phyloP scores from a whole-genome alignment of 352 stramenopile species.

The Pythium biforme region DNA sequence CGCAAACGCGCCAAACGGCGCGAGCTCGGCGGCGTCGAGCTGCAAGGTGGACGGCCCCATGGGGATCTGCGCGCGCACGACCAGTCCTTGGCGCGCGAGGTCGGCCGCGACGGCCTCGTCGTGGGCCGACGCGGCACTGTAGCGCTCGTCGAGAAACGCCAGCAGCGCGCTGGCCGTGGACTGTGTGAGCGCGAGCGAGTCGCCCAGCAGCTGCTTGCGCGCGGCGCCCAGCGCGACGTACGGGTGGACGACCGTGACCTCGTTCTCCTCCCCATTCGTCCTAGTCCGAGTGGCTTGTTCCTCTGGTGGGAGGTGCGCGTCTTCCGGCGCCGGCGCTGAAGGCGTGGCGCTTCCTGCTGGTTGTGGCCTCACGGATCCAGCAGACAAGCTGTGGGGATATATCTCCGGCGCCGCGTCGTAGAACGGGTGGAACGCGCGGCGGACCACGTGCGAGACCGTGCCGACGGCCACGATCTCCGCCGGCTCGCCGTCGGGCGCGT shows the following conservation, averaged over 20 bases:
- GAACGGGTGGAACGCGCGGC: conserved; percentile 66
- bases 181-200: conserved; percentile 32
- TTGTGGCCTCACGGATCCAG: too few relatives aligned
- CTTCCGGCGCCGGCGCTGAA: too few relatives aligned
- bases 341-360: neutral
- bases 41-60: conserved; percentile 59
- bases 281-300: too few relatives aligned
- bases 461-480: conserved; percentile 70
- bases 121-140: conserved; percentile 35
- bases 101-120: conserved; percentile 47
- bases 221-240: conserved; percentile 38
- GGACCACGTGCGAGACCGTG: conserved; percentile 69
- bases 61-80: conserved; percentile 72
- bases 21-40: conserved; percentile 44
- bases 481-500: conserved; percentile 21
- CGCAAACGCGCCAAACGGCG: conserved; percentile 43
- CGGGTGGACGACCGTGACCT: conserved; percentile 4
- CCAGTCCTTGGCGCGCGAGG: conserved; percentile 54
- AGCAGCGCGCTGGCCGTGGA: conserved; percentile 38
- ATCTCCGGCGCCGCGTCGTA: conserved; percentile 23
- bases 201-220: conserved; percentile 40
- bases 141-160: conserved; percentile 47
- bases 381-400: too few relatives aligned
- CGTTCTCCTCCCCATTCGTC: neutral
- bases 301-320: too few relatives aligned